A percentile compares a stretch with the other conserved stretches of the same genome.
Evolutionary conservation across 805 yeast genomes (phyloP).

Genomic region (Metschnikowia reukaufii): DNA sequence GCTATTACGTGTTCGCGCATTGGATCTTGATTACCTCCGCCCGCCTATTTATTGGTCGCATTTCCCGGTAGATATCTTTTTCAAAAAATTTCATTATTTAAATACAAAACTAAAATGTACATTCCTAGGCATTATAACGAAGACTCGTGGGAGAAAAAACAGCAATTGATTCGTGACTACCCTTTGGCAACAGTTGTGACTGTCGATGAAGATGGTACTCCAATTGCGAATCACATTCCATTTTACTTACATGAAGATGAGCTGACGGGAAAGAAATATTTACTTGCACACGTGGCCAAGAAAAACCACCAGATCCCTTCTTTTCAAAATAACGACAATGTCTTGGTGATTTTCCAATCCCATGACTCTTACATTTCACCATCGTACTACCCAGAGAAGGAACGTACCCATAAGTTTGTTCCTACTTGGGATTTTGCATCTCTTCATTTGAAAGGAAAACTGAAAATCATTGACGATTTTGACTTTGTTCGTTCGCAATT

Average conservation of each 20-base stretch:
- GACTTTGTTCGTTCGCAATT: constrained; percentile 49
- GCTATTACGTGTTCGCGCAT: too few relatives aligned
- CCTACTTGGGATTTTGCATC: constrained; percentile 70
- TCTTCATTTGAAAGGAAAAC: constrained; percentile 55
- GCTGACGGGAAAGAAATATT: constrained; percentile 36
- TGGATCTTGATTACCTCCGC: not conserved
- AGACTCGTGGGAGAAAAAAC: constrained; percentile 37
- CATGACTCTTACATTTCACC: constrained; percentile 57
- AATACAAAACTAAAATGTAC: too few relatives aligned
- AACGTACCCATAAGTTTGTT: constrained; percentile 58
- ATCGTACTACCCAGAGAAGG: constrained; percentile 56
- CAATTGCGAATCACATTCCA: constrained; percentile 59
- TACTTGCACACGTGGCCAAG: constrained; percentile 57
- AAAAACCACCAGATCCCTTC: constrained; percentile 50
- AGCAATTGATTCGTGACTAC: constrained; percentile 42
- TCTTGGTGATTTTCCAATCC: constrained; percentile 53
- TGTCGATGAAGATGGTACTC: constrained; percentile 34
- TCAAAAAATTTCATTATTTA: too few relatives aligned
- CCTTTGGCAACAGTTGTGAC: constrained; percentile 57
- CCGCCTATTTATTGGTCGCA: constrained; percentile 1
- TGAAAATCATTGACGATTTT: constrained; percentile 44
- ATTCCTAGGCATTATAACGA: constrained; percentile 35
- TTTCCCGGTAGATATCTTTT: too few relatives aligned
- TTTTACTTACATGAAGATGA: constrained; percentile 42
- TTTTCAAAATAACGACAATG: constrained; percentile 38